phyloP scores from a whole-genome alignment of 2,329 filamentous ascomycete genomes.

The Penicillium sp. region DNA sequence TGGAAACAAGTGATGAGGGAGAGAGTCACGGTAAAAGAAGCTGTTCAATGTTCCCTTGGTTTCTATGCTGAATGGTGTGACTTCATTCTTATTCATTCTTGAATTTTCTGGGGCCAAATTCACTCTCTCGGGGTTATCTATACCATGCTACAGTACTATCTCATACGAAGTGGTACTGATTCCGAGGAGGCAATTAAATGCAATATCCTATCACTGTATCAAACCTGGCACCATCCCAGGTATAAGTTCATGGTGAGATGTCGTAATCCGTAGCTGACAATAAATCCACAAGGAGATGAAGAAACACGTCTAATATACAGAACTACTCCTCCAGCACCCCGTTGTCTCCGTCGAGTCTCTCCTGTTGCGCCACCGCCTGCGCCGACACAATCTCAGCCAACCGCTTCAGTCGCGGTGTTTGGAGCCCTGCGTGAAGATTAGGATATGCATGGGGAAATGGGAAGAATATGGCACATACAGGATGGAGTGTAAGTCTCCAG shows the following conservation, averaged over 20 bases:
- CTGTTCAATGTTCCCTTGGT: too few species aligned
- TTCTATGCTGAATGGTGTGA: too few species aligned
- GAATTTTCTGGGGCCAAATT: background rate
- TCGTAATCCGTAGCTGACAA: constrained; percentile 28
- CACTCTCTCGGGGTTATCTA: background rate
- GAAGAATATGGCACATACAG: constrained; percentile 62
- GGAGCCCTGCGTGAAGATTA: constrained; percentile 65
- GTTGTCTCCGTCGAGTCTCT: constrained; percentile 65
- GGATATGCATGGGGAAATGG: background rate
- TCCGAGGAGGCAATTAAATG: background rate
- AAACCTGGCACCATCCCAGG: constrained; percentile 16
- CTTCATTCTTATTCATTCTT: too few species aligned
- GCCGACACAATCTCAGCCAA: constrained; percentile 97
- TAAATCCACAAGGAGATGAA: constrained; percentile 16
- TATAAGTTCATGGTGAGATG: constrained; percentile 19
- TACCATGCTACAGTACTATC: too few species aligned
- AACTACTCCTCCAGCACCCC: constrained; percentile 27
- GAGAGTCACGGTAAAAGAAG: too few species aligned
- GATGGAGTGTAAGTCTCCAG: constrained; percentile 97
- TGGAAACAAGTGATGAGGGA: too few species aligned
- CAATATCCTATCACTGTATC: constrained; percentile 24
- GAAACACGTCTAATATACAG: constrained; percentile 27
- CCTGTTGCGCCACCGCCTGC: constrained; percentile 93
- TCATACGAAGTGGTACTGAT: too few species aligned
- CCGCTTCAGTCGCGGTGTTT: constrained; percentile 92